Base-by-base conservation (phyloP, 495 filamentous ascomycete species). In the Chaetomidium leptoderma region DNA sequence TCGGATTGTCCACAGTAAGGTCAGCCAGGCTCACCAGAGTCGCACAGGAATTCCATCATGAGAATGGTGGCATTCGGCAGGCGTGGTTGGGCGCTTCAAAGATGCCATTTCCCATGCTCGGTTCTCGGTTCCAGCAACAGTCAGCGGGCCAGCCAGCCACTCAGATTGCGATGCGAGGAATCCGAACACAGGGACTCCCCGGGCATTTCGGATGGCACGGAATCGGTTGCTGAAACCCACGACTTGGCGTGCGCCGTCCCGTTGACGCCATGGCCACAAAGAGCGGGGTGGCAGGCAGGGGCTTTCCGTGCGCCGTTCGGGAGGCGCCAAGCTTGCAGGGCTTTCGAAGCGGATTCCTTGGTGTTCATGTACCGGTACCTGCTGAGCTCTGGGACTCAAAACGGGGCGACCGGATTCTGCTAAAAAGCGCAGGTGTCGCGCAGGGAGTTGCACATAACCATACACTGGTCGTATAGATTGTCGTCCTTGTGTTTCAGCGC, bases 131-230 rank as follows among this genome's bases (percentile, higher is more conserved):
- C 23, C 23, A n/a, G 44, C 7, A 26, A 17, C 26, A n/a, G n/a
- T n/a, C n/a, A n/a, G n/a, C n/a, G 17, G 3, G 11, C 8, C 17
- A 27, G 8, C 32, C 53, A 59, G 23, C 57, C 57, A 59, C 32
- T 59, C 5, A 48, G n/a, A 16, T 24, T 13, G 17, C 43, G 32
- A 47, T 47, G 49, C 57, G 57, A 59, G 43, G 3, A 35, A 50
- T 32, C 8, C 51, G 51, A 53, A 23, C 37, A 36, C 17, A 39
- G 39, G 10, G 17, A 7, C 17, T 23, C 3, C 5, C 14, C 14
- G 13, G 26, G 21, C 30, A n/a, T 8, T 14, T 33, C 57, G 50
- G 51, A 54, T 54, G 27, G 36, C 49, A 47, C 57, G 50, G 50
- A n/a, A 49, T 60, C 50, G 42, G 32, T 17, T 29, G 24, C 2